Conservation (phyloP, 495 filamentous ascomycete genomes). For the Talaromyces proteolyticus region DNA sequence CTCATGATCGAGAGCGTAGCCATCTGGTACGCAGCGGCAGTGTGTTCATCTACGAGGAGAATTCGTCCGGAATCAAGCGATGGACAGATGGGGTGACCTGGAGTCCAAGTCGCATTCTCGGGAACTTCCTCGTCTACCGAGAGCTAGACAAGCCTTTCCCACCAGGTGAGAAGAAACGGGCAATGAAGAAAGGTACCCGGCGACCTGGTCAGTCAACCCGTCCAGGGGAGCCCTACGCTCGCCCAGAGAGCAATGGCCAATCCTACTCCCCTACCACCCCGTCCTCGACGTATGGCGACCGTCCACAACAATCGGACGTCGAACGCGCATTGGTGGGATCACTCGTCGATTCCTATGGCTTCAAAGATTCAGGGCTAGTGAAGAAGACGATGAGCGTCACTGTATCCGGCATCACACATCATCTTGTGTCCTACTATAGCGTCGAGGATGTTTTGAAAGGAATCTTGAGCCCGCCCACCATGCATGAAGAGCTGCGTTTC, state of each 20-base stretch:
- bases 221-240: slow-evolving; percentile 48
- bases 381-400: slow-evolving; percentile 90
- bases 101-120: slow-evolving; percentile 85
- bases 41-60: slow-evolving; percentile 87
- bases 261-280: slow-evolving; percentile 38
- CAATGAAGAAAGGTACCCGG: slow-evolving; percentile 62
- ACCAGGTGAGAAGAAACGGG: slow-evolving; percentile 84
- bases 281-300: slow-evolving; percentile 26
- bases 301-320: slow-evolving; percentile 41
- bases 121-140: slow-evolving; percentile 86
- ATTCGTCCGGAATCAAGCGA: slow-evolving; percentile 81
- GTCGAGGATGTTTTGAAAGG: slow-evolving; percentile 65
- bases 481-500: slow-evolving; percentile 48
- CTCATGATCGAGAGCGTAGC: slow-evolving; percentile 75
- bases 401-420: slow-evolving; percentile 62
- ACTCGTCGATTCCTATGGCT: slow-evolving; percentile 78
- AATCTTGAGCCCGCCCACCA: slow-evolving; percentile 53
- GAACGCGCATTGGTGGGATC: slow-evolving; percentile 75
- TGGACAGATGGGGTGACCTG: slow-evolving; percentile 91
- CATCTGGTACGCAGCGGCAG: slow-evolving; percentile 73
- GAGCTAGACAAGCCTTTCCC: slow-evolving; percentile 77
- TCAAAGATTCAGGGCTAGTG: slow-evolving; percentile 76
- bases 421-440: slow-evolving; percentile 85
- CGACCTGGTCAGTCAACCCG: slow-evolving; percentile 30
- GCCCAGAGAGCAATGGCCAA: slow-evolving; percentile 36